Evolutionary conservation across 495 filamentous ascomycete species (phyloP).

Genomic region (Pseudevernia furfuracea): DNA sequence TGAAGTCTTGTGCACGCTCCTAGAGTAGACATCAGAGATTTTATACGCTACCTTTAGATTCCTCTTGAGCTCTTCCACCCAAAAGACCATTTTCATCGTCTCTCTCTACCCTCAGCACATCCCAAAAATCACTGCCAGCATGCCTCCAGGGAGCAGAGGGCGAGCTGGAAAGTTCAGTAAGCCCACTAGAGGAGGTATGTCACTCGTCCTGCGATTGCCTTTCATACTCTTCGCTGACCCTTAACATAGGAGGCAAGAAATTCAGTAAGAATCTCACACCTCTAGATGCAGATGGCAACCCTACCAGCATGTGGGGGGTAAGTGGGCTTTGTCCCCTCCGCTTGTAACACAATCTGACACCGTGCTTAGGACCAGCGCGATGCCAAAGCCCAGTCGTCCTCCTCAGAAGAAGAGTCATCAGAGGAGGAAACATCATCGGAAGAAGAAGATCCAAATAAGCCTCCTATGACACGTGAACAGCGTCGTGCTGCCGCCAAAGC

Average conservation of each 20-base stretch:
- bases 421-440: slow-evolving; percentile 35
- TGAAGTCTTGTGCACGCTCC: not conserved
- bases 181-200: slow-evolving; percentile 79
- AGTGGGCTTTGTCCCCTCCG: slow-evolving; percentile 25
- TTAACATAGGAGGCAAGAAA: slow-evolving; percentile 75
- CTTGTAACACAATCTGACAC: slow-evolving; percentile 5
- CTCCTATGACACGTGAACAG: slow-evolving; percentile 68
- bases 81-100: not conserved
- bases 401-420: slow-evolving; percentile 40
- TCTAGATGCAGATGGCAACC: slow-evolving; percentile 75
- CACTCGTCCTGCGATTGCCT: not conserved
- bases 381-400: slow-evolving; percentile 34
- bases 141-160: slow-evolving; percentile 62
- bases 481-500: slow-evolving; percentile 84
- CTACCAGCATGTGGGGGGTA: slow-evolving; percentile 69
- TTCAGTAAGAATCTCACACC: slow-evolving; percentile 86
- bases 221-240: slow-evolving; percentile 17
- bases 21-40: not conserved
- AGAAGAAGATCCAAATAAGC: slow-evolving; percentile 39
- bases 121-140: slow-evolving; percentile 28
- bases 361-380: slow-evolving; percentile 42
- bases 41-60: not conserved
- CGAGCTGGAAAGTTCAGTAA: slow-evolving; percentile 92
- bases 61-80: not conserved
- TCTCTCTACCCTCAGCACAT: not conserved